phyloP scores from a whole-genome alignment of 306 rosid genomes.

The Echinosophora koreensis region DNA sequence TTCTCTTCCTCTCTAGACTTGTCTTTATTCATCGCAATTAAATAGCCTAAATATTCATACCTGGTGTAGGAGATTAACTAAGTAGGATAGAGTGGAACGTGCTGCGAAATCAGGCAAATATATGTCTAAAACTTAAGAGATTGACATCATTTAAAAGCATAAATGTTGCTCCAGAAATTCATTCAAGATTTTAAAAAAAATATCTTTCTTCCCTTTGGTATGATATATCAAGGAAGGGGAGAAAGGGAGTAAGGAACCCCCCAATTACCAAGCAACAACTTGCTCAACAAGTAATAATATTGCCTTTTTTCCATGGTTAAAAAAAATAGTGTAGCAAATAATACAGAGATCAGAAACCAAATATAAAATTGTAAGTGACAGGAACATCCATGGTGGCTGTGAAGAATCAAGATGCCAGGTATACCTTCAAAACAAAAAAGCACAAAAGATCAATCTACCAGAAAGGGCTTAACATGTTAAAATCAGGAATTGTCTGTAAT shows the following conservation, averaged over 20 bases:
- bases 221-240: slow-evolving; percentile 18
- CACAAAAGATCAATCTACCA: slow-evolving; percentile 21
- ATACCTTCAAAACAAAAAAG: slow-evolving; percentile 50
- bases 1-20: too few species aligned
- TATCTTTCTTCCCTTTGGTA: slow-evolving; percentile 26
- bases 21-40: too few species aligned
- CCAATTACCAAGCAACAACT: slow-evolving; percentile 35
- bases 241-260: background rate
- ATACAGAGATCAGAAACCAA: slow-evolving; percentile 42
- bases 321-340: slow-evolving; percentile 30
- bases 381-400: slow-evolving; percentile 39
- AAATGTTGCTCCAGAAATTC: background rate
- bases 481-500: background rate
- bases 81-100: background rate
- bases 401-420: slow-evolving; percentile 39
- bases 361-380: slow-evolving; percentile 35
- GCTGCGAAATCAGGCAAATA: slow-evolving; percentile 1
- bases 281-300: slow-evolving; percentile 20
- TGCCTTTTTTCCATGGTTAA: slow-evolving; percentile 7
- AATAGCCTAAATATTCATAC: too few species aligned
- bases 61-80: background rate
- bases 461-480: slow-evolving; percentile 25
- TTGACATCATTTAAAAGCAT: slow-evolving; percentile 24
- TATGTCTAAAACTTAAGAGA: background rate
- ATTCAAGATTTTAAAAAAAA: slow-evolving; percentile 14